A percentile compares a stretch with the other conserved stretches of the same genome.
Evolutionary conservation across 352 stramenopile genomes (phyloP).

Genomic region (Phytophthora pistaciae): DNA sequence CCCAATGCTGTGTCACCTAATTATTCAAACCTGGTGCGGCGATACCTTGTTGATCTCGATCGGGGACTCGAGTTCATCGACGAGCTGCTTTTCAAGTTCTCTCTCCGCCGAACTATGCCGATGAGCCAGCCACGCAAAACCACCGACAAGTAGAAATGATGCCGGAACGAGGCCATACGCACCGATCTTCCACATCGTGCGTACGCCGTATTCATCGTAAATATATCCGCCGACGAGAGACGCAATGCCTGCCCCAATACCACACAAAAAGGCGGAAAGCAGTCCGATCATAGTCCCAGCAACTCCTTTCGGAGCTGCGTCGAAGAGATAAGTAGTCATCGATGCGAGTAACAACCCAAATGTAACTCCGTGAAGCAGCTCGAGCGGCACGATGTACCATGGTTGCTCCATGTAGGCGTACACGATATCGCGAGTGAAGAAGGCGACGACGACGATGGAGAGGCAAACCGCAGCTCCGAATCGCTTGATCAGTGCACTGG

Average conservation of each 20-base stretch:
- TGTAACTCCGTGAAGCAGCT: constrained; percentile 64
- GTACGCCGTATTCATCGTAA: constrained; percentile 56
- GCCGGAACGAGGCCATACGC: constrained; percentile 43
- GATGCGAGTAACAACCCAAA: constrained; percentile 58
- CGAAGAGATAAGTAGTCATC: constrained; percentile 62
- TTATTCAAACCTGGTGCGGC: background rate
- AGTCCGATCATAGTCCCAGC: constrained; percentile 67
- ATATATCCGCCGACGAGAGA: constrained; percentile 64
- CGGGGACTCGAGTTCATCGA: constrained; percentile 5
- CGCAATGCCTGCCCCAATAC: constrained; percentile 52
- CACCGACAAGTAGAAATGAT: constrained; percentile 6
- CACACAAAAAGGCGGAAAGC: constrained; percentile 62
- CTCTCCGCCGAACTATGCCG: background rate
- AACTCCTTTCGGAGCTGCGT: constrained; percentile 37
- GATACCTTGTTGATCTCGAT: constrained; percentile 12
- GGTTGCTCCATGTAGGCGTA: constrained; percentile 65
- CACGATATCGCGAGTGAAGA: constrained; percentile 57
- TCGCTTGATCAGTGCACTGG: constrained; percentile 48
- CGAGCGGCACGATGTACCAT: constrained; percentile 63
- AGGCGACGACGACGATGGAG: constrained; percentile 52
- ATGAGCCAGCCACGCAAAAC: constrained; percentile 28
- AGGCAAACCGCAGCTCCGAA: constrained; percentile 56
- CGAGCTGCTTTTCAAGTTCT: constrained; percentile 28
- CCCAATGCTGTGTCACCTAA: too few relatives aligned
- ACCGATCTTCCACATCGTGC: constrained; percentile 59